Conservation (phyloP, 495 filamentous ascomycete genomes). For the Podospora fimiseda region DNA sequence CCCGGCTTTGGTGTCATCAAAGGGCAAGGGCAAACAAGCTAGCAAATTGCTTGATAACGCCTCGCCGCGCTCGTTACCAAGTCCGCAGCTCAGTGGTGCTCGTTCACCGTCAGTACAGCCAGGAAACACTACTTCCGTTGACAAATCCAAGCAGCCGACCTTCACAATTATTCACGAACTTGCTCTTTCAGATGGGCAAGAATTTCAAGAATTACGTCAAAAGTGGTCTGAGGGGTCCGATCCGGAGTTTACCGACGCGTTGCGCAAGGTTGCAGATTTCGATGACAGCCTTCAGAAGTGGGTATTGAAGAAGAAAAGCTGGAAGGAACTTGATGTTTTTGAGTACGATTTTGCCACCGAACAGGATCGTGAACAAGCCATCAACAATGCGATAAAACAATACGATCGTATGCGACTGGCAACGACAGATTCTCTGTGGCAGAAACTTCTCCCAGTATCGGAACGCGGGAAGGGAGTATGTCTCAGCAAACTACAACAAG, state of each 20-base stretch:
- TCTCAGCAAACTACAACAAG: constrained; percentile 63
- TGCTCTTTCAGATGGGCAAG: constrained; percentile 51
- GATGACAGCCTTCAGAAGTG: constrained; percentile 52
- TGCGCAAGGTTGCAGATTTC: constrained; percentile 56
- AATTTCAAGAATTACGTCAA: constrained; percentile 50
- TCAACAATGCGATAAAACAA: constrained; percentile 74
- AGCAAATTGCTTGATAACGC: constrained; percentile 33
- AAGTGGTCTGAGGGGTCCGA: constrained; percentile 49
- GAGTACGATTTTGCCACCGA: constrained; percentile 61
- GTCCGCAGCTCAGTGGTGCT: constrained; percentile 51
- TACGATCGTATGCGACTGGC: constrained; percentile 76
- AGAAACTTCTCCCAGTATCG: constrained; percentile 63
- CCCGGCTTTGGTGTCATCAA: constrained; percentile 28
- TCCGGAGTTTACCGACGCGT: constrained; percentile 49
- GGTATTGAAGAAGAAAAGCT: constrained; percentile 61
- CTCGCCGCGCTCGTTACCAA: constrained; percentile 53
- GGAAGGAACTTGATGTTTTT: constrained; percentile 80
- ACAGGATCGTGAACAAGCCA: constrained; percentile 68
- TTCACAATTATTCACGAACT: constrained; percentile 69
- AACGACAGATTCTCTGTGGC: constrained; percentile 69
- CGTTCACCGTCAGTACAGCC: constrained; percentile 47
- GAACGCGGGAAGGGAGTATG: constrained; percentile 76
- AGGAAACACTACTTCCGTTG: constrained; percentile 46
- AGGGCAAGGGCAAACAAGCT: constrained; percentile 28
- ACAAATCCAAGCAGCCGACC: constrained; percentile 47